phyloP scores from a whole-genome alignment of 2,329 filamentous ascomycete species.

The Aspergillus ustus region DNA sequence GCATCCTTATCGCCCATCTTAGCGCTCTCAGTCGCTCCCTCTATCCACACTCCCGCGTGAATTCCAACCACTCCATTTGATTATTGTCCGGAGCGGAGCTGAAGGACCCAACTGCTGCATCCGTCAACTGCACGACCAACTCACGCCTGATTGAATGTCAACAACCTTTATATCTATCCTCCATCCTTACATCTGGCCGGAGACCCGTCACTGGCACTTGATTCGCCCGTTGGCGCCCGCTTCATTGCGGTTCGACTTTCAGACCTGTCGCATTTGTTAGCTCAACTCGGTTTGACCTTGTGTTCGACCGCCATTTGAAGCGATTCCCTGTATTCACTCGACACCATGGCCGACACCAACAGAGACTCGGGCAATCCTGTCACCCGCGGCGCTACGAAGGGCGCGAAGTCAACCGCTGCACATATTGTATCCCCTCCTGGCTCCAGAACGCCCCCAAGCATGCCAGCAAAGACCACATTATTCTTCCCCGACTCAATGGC shows the following conservation, averaged over 20 bases:
- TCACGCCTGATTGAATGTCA: conserved; percentile 25
- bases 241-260: conserved; percentile 22
- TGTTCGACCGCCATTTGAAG: conserved; percentile 25
- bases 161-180: conserved; percentile 8
- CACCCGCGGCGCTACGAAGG: conserved; percentile 26
- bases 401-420: conserved; percentile 27
- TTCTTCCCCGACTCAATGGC: conserved; percentile 37
- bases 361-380: conserved; percentile 24
- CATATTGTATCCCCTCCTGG: conserved; percentile 56
- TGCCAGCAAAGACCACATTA: conserved; percentile 52
- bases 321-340: conserved; percentile 12
- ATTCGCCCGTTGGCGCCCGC: conserved; percentile 14
- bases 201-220: neutral
- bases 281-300: conserved; percentile 16
- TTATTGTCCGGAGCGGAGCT: conserved; percentile 30
- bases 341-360: conserved; percentile 30
- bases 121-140: conserved; percentile 24
- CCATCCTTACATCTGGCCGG: conserved; percentile 4
- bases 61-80: conserved; percentile 23
- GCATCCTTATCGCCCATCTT: conserved; percentile 14
- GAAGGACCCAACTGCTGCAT: conserved; percentile 29
- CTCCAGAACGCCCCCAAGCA: conserved; percentile 64
- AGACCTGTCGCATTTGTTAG: conserved; percentile 28
- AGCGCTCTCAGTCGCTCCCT: conserved; percentile 17
- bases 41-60: conserved; percentile 20